Base-by-base conservation (phyloP, 73 alveolate genomes). In the Symbiodinium natans region DNA sequence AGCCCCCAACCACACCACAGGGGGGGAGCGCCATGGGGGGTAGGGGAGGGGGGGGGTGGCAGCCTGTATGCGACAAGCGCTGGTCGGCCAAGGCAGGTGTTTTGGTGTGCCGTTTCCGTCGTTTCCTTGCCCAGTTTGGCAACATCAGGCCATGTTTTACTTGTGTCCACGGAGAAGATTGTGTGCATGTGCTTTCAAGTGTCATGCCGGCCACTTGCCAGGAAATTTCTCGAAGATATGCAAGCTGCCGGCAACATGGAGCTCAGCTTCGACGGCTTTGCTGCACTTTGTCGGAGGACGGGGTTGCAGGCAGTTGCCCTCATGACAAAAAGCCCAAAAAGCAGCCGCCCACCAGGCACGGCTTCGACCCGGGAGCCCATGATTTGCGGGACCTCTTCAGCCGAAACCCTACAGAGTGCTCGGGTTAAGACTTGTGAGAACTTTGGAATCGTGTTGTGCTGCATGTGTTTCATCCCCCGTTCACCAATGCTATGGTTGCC, bases 91-190 rank as follows among this genome's bases (percentile, higher is more conserved):
- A 74, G 84, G 84, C 84, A 15, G 84, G 84, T 9, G 84, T 74
- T 13, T 34, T 74, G 84, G 43, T 74, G 13, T 74, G 84, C 84
- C 84, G 84, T 23, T 74, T 74, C 84, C 84, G 84, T 1, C 84
- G 84, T 11, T 74, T 74, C 42, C 43, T 74, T 11, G 42, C 27
- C 41, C 84, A 74, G 84, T 74, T 74, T 34, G 84, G 84, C 1
- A 74, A 13, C 43, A 74, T 74, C 43, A 74, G 84, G 84, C 42
- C 41, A 3, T 23, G 10, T 10, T 63, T 13, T 46, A 9, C 59
- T 9, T 13, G 59, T 46, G 59, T 6, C 6, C 59, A 46, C 59
- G n/a, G n/a, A n/a, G n/a, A n/a, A n/a, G n/a, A n/a, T n/a, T n/a
- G n/a, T n/a, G n/a, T n/a, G n/a, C n/a, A n/a, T n/a, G n/a, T n/a